Evolutionary conservation across 2,329 filamentous ascomycete genomes (phyloP).

Genomic region (Cytospora paraplurivora): DNA sequence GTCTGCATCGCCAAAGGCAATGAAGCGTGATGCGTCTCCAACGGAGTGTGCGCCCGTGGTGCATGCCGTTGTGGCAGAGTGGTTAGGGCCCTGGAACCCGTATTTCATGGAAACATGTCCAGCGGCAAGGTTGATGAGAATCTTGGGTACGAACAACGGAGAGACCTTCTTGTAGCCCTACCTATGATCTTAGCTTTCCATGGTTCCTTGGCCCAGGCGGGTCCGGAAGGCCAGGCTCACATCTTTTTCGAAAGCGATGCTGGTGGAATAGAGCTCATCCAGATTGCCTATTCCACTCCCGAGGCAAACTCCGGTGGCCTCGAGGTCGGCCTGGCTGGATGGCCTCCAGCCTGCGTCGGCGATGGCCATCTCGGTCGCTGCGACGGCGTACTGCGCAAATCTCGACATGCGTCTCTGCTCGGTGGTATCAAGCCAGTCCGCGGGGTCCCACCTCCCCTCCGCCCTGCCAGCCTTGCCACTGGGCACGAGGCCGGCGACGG

Average conservation of each 20-base stretch:
- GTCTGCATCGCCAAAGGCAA: slow-evolving; percentile 86
- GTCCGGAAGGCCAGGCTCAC: slow-evolving; percentile 50
- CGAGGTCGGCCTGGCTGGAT: slow-evolving; percentile 59
- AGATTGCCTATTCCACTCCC: slow-evolving; percentile 96
- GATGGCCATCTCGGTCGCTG: slow-evolving; percentile 83
- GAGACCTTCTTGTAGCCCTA: slow-evolving; percentile 93
- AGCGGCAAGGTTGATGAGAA: slow-evolving; percentile 92
- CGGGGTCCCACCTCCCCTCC: slow-evolving; percentile 50
- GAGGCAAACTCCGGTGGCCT: slow-evolving; percentile 85
- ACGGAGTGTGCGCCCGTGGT: slow-evolving; percentile 95
- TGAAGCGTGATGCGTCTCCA: slow-evolving; percentile 90
- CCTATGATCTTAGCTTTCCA: slow-evolving; percentile 26
- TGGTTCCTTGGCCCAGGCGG: background rate
- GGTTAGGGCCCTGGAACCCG: slow-evolving; percentile 88
- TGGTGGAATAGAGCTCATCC: slow-evolving; percentile 85
- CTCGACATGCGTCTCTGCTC: slow-evolving; percentile 80
- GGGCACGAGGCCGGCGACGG: slow-evolving; percentile 82
- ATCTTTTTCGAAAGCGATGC: slow-evolving; percentile 71
- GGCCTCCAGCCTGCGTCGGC: slow-evolving; percentile 78
- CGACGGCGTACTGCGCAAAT: slow-evolving; percentile 90
- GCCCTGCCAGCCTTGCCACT: slow-evolving; percentile 40
- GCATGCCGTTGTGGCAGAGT: slow-evolving; percentile 90
- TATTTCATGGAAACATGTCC: slow-evolving; percentile 94
- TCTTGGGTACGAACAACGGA: slow-evolving; percentile 87
- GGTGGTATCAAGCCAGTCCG: slow-evolving; percentile 55